Base-by-base conservation (phyloP, 2,329 filamentous ascomycete species). In the Septoria linicola region DNA sequence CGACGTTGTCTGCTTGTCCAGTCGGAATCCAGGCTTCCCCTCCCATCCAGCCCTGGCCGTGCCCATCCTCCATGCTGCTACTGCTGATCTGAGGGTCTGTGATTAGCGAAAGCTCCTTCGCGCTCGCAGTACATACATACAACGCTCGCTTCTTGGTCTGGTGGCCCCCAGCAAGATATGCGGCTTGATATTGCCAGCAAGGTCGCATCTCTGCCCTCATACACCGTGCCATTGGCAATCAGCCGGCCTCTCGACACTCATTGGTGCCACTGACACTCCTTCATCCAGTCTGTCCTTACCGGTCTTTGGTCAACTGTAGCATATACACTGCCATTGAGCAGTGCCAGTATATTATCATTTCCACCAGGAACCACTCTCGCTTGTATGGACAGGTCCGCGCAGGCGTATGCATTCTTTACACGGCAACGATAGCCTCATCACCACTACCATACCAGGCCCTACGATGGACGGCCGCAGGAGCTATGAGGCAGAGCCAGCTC, bases 401-500 rank as follows among this genome's bases (percentile, higher is more conserved):
- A 34, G 5, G 11, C 14, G 31, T 13, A 30, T 30, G 27, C 7
- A 30, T 30, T 13, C 27, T 7, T 30, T 13, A 30, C 27, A 31
- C 37, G 21, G 2, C 35, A 20, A n/a, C 20, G 23, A 36, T 16
- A 20, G n/a, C 27, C 13, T 8, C 32, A 2, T 16, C 35, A 13
- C 35, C 35, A 27, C 23, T 30, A 19, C 20, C 11, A 14, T 13
- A 8, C 8, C 17, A 7, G 16, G 20, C 16, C 16, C 17, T 34
- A 35, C 31, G n/a, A 54, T 49, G 51, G 54, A 57, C 8, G 47
- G 49, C 25, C 49, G 56, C 46, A 36, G 48, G 8, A 62, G 56
- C 48, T 35, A 51, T 19, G 61, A 64, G 40, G 52, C 51, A 20
- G 43, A 17, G 21, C 41, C 55, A n/a, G 20, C 49, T 8, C 42